A percentile compares a stretch with the other conserved stretches of the same genome.
Evolutionary conservation across 2,329 filamentous ascomycete species (phyloP).

Genomic region (Colletotrichum nymphaeae): DNA sequence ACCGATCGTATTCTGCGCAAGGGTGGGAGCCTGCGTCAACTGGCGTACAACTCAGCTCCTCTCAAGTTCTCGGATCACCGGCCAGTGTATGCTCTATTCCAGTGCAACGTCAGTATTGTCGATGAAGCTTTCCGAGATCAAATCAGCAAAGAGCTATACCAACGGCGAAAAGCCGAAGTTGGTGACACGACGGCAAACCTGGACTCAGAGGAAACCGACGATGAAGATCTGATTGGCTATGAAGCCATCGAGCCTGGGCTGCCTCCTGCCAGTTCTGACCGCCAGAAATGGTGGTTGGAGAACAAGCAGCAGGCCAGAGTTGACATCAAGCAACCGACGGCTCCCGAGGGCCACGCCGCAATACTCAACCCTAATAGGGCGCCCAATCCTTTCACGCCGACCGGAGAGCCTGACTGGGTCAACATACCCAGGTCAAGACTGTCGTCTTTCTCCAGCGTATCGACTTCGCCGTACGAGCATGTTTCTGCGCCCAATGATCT

Average conservation of each 20-base stretch:
- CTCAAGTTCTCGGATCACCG: constrained; percentile 93
- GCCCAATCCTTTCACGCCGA: constrained; percentile 83
- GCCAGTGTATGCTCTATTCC: constrained; percentile 92
- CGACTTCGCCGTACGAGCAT: constrained; percentile 70
- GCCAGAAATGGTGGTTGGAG: constrained; percentile 78
- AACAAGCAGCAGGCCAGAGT: constrained; percentile 82
- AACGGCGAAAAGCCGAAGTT: constrained; percentile 73
- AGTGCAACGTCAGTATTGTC: constrained; percentile 83
- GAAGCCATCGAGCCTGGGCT: constrained; percentile 85
- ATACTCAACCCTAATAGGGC: constrained; percentile 79
- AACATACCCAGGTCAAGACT: constrained; percentile 66
- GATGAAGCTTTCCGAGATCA: constrained; percentile 79
- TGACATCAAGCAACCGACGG: constrained; percentile 71
- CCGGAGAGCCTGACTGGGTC: constrained; percentile 88
- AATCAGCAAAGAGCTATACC: constrained; percentile 81
- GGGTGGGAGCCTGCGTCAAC: constrained; percentile 84
- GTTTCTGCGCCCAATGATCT: constrained; percentile 62
- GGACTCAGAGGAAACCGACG: constrained; percentile 70
- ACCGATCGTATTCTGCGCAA: constrained; percentile 93
- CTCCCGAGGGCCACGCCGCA: constrained; percentile 62
- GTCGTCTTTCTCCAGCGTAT: constrained; percentile 67
- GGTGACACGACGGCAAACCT: constrained; percentile 71
- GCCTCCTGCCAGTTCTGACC: constrained; percentile 74
- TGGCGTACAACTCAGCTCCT: constrained; percentile 84
- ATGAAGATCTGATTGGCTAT: constrained; percentile 85